A percentile compares a stretch with the other conserved stretches of the same genome.
Evolutionary conservation across 2,329 filamentous ascomycete species (phyloP).

Genomic region (Canariomyces notabilis): DNA sequence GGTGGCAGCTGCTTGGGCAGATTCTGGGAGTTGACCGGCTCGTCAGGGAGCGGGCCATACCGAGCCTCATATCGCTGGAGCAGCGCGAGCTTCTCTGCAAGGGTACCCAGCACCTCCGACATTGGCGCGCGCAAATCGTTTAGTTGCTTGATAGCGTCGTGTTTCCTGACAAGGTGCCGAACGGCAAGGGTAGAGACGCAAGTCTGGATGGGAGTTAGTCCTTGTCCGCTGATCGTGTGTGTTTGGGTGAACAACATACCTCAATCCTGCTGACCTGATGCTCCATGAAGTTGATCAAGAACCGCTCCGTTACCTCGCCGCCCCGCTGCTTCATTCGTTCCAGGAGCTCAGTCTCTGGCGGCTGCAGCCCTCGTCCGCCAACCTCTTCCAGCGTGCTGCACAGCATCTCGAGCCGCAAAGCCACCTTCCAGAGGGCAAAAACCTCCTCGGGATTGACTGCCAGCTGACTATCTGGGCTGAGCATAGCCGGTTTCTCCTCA

Average conservation of each 20-base stretch:
- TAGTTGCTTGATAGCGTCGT: slow-evolving; percentile 56
- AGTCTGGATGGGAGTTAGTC: slow-evolving; percentile 47
- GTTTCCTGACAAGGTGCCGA: slow-evolving; percentile 71
- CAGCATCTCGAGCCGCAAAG: slow-evolving; percentile 84
- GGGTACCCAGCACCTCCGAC: slow-evolving; percentile 59
- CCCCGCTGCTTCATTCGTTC: slow-evolving; percentile 63
- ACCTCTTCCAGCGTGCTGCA: slow-evolving; percentile 81
- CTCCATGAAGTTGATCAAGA: slow-evolving; percentile 84
- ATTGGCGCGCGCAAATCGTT: slow-evolving; percentile 75
- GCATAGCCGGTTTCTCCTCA: slow-evolving; percentile 51
- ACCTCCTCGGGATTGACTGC: slow-evolving; percentile 76
- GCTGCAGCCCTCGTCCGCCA: slow-evolving; percentile 58
- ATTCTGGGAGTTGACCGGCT: not conserved
- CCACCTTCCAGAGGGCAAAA: slow-evolving; percentile 86
- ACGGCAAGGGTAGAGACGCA: slow-evolving; percentile 75
- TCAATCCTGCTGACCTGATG: slow-evolving; percentile 95
- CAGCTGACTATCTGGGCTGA: slow-evolving; percentile 62
- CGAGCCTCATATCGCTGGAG: slow-evolving; percentile 55
- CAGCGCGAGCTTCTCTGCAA: slow-evolving; percentile 59
- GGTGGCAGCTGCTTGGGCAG: not conserved
- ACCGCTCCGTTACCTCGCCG: slow-evolving; percentile 82
- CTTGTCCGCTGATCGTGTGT: not conserved
- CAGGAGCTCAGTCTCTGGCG: slow-evolving; percentile 77
- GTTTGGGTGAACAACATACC: slow-evolving; percentile 48
- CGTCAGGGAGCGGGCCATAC: slow-evolving; percentile 35